Conservation (phyloP, 73 alveolate genomes). For the Symbiodinium pilosum region DNA sequence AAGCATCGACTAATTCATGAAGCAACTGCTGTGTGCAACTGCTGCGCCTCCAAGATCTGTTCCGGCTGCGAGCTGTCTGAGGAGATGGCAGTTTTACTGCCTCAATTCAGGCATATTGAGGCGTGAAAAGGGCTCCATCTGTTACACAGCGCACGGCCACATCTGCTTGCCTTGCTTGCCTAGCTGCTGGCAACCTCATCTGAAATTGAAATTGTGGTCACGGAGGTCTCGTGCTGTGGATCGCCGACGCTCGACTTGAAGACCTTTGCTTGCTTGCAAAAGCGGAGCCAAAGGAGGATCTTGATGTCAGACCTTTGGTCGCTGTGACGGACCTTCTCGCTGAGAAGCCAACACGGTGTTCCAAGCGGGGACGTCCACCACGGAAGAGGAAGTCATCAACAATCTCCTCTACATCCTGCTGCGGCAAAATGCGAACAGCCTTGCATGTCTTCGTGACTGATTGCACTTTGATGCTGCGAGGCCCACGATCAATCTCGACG, state of each 20-base stretch:
- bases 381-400: conserved; percentile 9
- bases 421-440: too few relatives aligned
- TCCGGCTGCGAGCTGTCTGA: background rate
- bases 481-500: too few relatives aligned
- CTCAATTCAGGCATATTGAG: background rate
- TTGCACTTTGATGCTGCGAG: too few relatives aligned
- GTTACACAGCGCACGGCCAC: too few relatives aligned
- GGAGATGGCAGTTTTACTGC: background rate
- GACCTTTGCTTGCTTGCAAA: background rate
- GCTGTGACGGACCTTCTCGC: background rate
- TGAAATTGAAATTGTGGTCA: background rate
- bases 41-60: background rate
- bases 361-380: background rate
- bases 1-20: too few relatives aligned
- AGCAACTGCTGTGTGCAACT: too few relatives aligned
- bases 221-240: background rate
- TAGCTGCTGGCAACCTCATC: background rate
- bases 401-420: background rate
- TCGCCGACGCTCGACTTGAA: background rate
- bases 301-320: too few relatives aligned
- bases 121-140: too few relatives aligned
- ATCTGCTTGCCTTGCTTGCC: background rate
- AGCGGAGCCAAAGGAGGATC: too few relatives aligned
- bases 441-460: too few relatives aligned
- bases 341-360: background rate